phyloP scores from a whole-genome alignment of 768 basidiomycete species.

The Flagelloscypha sp. region DNA sequence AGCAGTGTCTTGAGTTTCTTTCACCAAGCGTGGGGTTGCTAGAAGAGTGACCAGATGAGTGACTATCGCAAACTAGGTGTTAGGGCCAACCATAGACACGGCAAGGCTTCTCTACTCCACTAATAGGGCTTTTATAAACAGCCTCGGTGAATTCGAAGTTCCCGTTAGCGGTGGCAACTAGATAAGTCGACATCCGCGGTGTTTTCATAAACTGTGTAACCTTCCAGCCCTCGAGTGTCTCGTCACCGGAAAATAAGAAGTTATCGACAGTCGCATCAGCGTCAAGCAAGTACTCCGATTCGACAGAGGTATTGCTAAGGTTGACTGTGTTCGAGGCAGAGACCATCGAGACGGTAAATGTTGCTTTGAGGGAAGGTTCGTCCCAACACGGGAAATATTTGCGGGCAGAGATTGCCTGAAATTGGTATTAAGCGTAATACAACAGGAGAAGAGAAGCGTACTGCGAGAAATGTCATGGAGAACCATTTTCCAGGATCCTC shows the following conservation, averaged over 20 bases:
- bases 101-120: slow-evolving; percentile 54
- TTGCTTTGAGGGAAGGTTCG: slow-evolving; percentile 62
- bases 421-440: too few species aligned
- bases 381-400: slow-evolving; percentile 73
- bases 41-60: too few species aligned
- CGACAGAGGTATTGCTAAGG: slow-evolving; percentile 54
- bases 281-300: slow-evolving; percentile 26
- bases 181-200: slow-evolving; percentile 59
- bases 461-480: slow-evolving; percentile 60
- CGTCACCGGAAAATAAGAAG: slow-evolving; percentile 22
- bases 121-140: slow-evolving; percentile 49
- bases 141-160: slow-evolving; percentile 44
- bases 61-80: background rate
- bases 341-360: slow-evolving; percentile 46
- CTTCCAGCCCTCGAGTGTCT: slow-evolving; percentile 43
- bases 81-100: slow-evolving; percentile 42
- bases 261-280: slow-evolving; percentile 7
- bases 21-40: slow-evolving; percentile 52
- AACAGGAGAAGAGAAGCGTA: slow-evolving; percentile 8
- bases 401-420: too few species aligned
- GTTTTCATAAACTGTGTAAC: slow-evolving; percentile 50
- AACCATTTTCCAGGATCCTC: slow-evolving; percentile 36
- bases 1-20: slow-evolving; percentile 50
- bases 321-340: slow-evolving; percentile 44
- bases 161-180: slow-evolving; percentile 57